Base-by-base conservation (phyloP, 495 filamentous ascomycete species). In the Terfezia boudieri region DNA sequence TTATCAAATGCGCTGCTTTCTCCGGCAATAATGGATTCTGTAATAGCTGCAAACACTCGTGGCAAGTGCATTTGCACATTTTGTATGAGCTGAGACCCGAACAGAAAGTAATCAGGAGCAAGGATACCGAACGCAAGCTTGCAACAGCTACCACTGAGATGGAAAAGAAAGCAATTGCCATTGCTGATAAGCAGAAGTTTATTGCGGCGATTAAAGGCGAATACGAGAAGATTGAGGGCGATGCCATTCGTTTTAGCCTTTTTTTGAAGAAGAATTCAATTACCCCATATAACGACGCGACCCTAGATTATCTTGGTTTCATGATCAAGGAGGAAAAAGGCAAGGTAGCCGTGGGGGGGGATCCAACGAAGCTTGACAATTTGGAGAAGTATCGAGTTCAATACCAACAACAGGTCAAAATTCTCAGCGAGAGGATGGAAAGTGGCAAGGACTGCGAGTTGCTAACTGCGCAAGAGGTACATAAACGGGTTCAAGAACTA, bases 221-320 rank as follows among this genome's bases (percentile, higher is more conserved):
- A 54, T 59, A 64, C 36, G 52, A 54, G 1, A 37, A 57, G 23
- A 63, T 72, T 43, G 64, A 63, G 51, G 35, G 64, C 17, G 69
- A 67, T 0, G 61, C 68, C 4, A 68, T 64, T 1, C 52, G 63
- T 20, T 71, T 72, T 53, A 56, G 65, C 36, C 12, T 69, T 4
- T 73, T 66, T 56, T 53, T 73, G 7, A 66, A 61, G 55, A 61
- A 67, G 23, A 56, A 70, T 50, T 63, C 62, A 1, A 67, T 72
- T 51, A 60, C 65, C 0, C 51, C 60, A 2, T 66, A 65, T 60
- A 72, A 72, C 48, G 68, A 72, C 53, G 64, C 66, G 1, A 70
- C 61, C 11, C 9, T 68, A 3, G 68, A 56, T 1, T 71, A 71
- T 55, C 61, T 71, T 23, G 67, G 69, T 50, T 51, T 56, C 49